Conservation (phyloP, 129 eudicot genomes). For the Centella asiatica region DNA sequence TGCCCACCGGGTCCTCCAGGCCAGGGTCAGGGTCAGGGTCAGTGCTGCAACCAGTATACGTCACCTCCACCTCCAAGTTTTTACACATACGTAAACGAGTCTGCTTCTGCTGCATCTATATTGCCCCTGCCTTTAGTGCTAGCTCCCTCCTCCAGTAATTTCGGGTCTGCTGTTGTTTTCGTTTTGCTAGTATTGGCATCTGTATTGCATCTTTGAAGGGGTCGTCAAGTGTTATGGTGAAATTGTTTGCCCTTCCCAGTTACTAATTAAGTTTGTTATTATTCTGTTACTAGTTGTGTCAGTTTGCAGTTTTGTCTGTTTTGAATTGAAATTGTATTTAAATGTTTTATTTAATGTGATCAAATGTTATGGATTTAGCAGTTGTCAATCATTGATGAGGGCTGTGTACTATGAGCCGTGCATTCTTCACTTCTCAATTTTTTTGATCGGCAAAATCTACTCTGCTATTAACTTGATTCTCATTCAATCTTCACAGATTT, state of each 20-base stretch:
- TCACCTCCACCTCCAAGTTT: constrained; percentile 28
- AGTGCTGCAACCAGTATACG: constrained; percentile 29
- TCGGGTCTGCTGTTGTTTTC: constrained; percentile 7
- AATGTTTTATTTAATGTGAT: no score
- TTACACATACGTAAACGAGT: constrained; percentile 23
- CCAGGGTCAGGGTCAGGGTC: background rate
- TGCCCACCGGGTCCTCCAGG: background rate
- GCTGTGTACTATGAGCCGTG: no score
- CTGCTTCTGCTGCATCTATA: constrained; percentile 15
- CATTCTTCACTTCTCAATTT: no score
- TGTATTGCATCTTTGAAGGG: constrained; percentile 17
- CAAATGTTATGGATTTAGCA: no score
- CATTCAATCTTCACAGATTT: no score
- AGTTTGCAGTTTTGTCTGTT: no score
- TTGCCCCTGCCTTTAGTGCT: constrained; percentile 8
- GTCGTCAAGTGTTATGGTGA: background rate
- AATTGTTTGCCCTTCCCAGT: background rate
- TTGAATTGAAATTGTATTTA: no score
- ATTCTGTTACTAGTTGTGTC: background rate
- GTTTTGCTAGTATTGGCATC: constrained; percentile 10
- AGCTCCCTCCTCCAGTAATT: background rate
- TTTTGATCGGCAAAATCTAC: no score
- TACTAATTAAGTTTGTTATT: background rate
- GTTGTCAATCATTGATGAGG: no score
- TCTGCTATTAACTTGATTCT: no score